Evolutionary conservation across 805 yeast species (phyloP), one percentile per base, ranked within the genome.

Genomic region (Hanseniaspora valbyensis): DNA sequence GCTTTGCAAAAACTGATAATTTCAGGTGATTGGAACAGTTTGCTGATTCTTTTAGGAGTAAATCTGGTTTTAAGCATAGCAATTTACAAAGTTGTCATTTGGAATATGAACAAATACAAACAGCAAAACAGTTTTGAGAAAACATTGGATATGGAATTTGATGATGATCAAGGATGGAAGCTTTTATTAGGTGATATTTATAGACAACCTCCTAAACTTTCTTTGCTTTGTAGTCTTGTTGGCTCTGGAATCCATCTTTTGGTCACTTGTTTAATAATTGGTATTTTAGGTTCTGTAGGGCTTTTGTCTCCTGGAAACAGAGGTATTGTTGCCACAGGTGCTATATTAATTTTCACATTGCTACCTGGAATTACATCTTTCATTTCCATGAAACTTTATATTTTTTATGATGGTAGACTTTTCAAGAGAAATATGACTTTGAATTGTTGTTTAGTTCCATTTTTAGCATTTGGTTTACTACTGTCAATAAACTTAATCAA

Each of bases 121-220:
- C 95, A 85, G 63, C 76, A 90, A 56, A 87, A 84, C 61, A 26
- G 24, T 19, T n/a, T 73, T 90, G 58, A 44, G 28, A 39, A 50
- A 30, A 26, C 42, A 14, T 32, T 48, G 16, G 92, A 84, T 62
- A 87, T 81, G 58, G 95, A 84, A 52, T 77, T 87, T 49, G 80
- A 86, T 55, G 95, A 88, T 60, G 97, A 92, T 64, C 76, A 88
- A 61, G 98, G 98, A 36, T 92, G 98, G 98, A 92, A 92, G 64
- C 74, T 92, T 56, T 81, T 88, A 36, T 94, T 89, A 59, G 97
- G 96, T 54, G 97, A 90, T 64, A 88, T 90, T 28, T 90, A 90
- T 70, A 77, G 97, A 65, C 69, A 89, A 8, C 97, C 97, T 39
- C 63, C 71, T 45, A 69, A 75, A 56, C 72, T 83, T 50, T 73